These are phyloP conservation scores for Heliocybe sulcata DNA, from an alignment of 1,284 basidiomycete genomes.

Conservation along the genomic window DNA sequence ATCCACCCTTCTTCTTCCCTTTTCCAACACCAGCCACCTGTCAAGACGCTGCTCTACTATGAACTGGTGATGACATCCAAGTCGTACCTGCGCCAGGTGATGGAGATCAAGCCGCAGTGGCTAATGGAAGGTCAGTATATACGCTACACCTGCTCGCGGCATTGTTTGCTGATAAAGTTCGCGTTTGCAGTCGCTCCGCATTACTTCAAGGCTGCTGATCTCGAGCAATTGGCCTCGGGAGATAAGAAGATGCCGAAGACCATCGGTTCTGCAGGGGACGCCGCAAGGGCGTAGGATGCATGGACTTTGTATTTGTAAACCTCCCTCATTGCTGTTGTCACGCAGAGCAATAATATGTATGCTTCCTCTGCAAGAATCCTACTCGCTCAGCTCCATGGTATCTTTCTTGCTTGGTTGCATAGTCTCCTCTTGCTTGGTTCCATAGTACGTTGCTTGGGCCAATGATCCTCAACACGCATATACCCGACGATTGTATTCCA, in stretches of 20 bases:
- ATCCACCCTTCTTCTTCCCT: conserved; percentile 94
- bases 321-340: background rate
- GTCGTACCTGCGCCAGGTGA: conserved; percentile 87
- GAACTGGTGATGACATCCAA: conserved; percentile 89
- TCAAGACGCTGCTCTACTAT: conserved; percentile 89
- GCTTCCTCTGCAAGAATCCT: no score
- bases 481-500: no score
- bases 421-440: no score
- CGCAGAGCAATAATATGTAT: background rate
- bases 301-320: background rate
- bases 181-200: conserved; percentile 74
- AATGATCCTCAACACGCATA: no score
- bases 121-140: conserved; percentile 74
- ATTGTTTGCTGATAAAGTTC: conserved; percentile 5
- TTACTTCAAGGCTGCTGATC: conserved; percentile 85
- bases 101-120: conserved; percentile 97
- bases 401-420: no score
- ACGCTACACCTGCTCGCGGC: conserved; percentile 3
- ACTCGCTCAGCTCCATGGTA: no score
- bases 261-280: conserved; percentile 22
- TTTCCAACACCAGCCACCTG: conserved; percentile 93
- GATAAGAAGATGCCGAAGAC: conserved; percentile 90
- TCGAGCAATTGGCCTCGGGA: conserved; percentile 76
- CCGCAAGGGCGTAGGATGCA: background rate
- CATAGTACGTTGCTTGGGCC: no score